phyloP scores from a whole-genome alignment of 805 yeast genomes.

The Wickerhamomyces bovis region DNA sequence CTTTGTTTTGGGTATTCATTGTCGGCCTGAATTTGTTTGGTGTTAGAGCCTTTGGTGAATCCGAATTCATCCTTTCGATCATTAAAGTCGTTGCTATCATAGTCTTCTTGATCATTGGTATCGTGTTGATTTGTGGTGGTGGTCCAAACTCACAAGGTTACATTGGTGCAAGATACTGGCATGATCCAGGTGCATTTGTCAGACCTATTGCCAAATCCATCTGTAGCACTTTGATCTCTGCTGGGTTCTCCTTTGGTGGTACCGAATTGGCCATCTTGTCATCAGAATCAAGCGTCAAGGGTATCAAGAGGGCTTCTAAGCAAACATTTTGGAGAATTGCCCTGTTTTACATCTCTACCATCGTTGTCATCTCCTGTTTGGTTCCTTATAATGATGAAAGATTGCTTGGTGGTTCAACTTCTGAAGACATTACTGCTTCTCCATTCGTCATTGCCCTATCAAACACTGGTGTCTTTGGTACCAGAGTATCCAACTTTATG shows the following conservation, averaged over 20 bases:
- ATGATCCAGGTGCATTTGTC: constrained; percentile 47
- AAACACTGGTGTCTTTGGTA: constrained; percentile 53
- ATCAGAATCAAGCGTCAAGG: constrained; percentile 69
- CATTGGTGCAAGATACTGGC: constrained; percentile 41
- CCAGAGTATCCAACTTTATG: constrained; percentile 56
- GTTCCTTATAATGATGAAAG: constrained; percentile 58
- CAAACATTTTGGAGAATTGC: constrained; percentile 81
- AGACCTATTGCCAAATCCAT: constrained; percentile 60
- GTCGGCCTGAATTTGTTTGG: constrained; percentile 44
- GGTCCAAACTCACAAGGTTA: constrained; percentile 35
- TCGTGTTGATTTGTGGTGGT: constrained; percentile 39
- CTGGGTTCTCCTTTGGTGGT: constrained; percentile 74
- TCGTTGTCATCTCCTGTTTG: constrained; percentile 54
- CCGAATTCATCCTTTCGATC: constrained; percentile 42
- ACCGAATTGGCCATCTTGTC: constrained; percentile 70
- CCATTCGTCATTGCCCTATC: constrained; percentile 73
- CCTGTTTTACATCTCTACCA: constrained; percentile 59
- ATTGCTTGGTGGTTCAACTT: constrained; percentile 40
- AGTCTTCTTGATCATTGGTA: constrained; percentile 45
- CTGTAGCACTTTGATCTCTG: constrained; percentile 66
- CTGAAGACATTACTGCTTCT: constrained; percentile 62
- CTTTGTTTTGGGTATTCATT: constrained; percentile 44
- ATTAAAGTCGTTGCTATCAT: constrained; percentile 40
- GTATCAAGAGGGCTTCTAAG: constrained; percentile 53
- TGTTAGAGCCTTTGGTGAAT: constrained; percentile 49